Evolutionary conservation across 306 rosid genomes (phyloP).

Genomic region (Morella rubra): DNA sequence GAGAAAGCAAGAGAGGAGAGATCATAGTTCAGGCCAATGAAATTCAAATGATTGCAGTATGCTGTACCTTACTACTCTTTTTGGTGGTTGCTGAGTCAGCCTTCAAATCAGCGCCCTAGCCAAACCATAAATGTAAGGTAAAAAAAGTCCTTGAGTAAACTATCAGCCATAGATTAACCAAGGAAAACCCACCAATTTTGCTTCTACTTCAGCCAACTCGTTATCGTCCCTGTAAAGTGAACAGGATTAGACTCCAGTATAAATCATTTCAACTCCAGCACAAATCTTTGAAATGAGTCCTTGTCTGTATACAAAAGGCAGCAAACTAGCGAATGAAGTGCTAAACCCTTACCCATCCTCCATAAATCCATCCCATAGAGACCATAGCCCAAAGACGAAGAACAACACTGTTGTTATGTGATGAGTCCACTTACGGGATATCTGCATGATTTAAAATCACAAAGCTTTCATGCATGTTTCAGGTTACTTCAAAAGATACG

Average conservation of each 20-base stretch:
- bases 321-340: conserved; percentile 16
- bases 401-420: conserved; percentile 80
- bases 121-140: conserved; percentile 30
- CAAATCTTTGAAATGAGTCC: conserved; percentile 6
- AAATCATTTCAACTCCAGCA: conserved; percentile 6
- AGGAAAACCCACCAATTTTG: conserved; percentile 59
- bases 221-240: conserved; percentile 64
- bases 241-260: conserved; percentile 23
- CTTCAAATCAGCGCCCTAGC: conserved; percentile 61
- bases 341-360: conserved; percentile 56
- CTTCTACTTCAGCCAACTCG: conserved; percentile 96
- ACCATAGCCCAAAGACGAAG: conserved; percentile 87
- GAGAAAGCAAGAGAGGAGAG: conserved; percentile 12
- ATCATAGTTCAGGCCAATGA: not conserved
- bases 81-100: conserved; percentile 47
- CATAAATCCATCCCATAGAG: conserved; percentile 80
- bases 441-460: conserved; percentile 46
- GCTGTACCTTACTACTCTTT: conserved; percentile 58
- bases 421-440: conserved; percentile 83
- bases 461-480: not conserved
- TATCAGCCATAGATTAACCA: conserved; percentile 14
- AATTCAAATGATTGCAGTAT: not conserved
- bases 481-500: conserved; percentile 11
- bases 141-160: conserved; percentile 22
- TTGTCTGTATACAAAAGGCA: conserved; percentile 1